Evolutionary conservation across 1,284 basidiomycete genomes (phyloP), one percentile per base, ranked within the genome.

Genomic region (Neotropicomus parvogracilis): DNA sequence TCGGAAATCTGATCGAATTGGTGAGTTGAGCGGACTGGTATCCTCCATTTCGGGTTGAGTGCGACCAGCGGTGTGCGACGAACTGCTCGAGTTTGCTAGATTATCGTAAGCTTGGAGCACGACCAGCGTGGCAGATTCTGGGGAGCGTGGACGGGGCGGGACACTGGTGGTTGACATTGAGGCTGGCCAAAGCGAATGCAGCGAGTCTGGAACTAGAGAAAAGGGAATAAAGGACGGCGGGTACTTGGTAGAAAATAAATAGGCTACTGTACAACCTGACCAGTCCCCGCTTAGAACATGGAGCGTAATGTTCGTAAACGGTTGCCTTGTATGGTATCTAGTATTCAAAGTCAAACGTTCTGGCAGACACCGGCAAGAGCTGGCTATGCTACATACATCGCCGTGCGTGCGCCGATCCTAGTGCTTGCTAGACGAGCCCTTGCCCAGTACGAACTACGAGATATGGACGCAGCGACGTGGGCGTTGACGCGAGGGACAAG

Each of bases 121-220:
- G 53, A 44, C 64, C 46, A 64, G 59, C 43, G 65, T 64, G 19
- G 67, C 54, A 16, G 64, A 68, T 40, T 65, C 64, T 19, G 53
- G 53, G 14, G 66, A 56, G 14, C 48, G 46, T 19, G 53, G 40
- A 28, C 50, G 54, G 19, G 52, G 11, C 16, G 53, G 50, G 32
- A 44, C 38, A 33, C 43, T 33, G 8, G 14, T 35, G 26, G 38
- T 37, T 43, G 50, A 16, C 60, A 63, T 63, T 40, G 38, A 36
- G 27, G 14, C 51, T 45, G 14, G 42, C 21, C 35, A 19, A 40
- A 44, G 40, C n/a, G 34, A 44, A 48, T 17, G 40, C 16, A 37
- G 27, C 40, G 29, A 32, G 51, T 40, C 47, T 24, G 21, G 47
- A 51, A 43, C 17, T 24, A 50, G 52, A 41, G 41, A 21, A 40